These are phyloP conservation scores for Xylaria polymorpha DNA, from an alignment of 2,329 filamentous ascomycete species.

Conservation along the genomic window DNA sequence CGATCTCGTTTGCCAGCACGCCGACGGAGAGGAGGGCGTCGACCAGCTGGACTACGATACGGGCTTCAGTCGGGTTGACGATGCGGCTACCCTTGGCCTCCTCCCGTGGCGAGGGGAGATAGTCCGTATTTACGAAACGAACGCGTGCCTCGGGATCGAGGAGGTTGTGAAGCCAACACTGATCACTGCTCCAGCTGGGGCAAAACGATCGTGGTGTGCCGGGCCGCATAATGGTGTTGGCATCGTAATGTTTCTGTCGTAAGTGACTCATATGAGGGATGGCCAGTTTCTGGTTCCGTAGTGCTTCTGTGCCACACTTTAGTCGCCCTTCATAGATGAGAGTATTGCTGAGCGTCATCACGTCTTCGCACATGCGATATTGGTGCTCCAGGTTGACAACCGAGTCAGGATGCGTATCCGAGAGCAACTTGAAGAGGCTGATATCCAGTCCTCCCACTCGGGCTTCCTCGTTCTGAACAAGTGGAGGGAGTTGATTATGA, in stretches of 20 bases:
- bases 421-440: slow-evolving; percentile 92
- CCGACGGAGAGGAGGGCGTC: slow-evolving; percentile 80
- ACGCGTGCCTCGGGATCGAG: slow-evolving; percentile 78
- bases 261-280: slow-evolving; percentile 75
- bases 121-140: slow-evolving; percentile 90
- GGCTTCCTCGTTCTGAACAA: slow-evolving; percentile 93
- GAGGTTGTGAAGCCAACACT: slow-evolving; percentile 82
- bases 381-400: slow-evolving; percentile 95
- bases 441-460: slow-evolving; percentile 88
- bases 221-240: slow-evolving; percentile 56
- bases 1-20: slow-evolving; percentile 80
- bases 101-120: slow-evolving; percentile 74
- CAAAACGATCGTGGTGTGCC: slow-evolving; percentile 66
- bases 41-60: slow-evolving; percentile 82
- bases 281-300: slow-evolving; percentile 75
- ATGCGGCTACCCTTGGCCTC: slow-evolving; percentile 84
- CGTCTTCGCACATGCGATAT: slow-evolving; percentile 97
- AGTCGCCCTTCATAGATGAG: slow-evolving; percentile 93
- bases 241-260: slow-evolving; percentile 68
- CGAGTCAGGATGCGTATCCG: slow-evolving; percentile 85
- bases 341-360: slow-evolving; percentile 93
- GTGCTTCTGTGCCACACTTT: slow-evolving; percentile 84
- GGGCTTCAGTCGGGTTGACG: slow-evolving; percentile 86
- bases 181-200: slow-evolving; percentile 57
- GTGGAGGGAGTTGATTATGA: slow-evolving; percentile 93